Percentiles rank a stretch among this genome's conserved stretches.
Conservation (phyloP, 2,329 filamentous ascomycete species). For the Paraconiothyrium sp. region DNA sequence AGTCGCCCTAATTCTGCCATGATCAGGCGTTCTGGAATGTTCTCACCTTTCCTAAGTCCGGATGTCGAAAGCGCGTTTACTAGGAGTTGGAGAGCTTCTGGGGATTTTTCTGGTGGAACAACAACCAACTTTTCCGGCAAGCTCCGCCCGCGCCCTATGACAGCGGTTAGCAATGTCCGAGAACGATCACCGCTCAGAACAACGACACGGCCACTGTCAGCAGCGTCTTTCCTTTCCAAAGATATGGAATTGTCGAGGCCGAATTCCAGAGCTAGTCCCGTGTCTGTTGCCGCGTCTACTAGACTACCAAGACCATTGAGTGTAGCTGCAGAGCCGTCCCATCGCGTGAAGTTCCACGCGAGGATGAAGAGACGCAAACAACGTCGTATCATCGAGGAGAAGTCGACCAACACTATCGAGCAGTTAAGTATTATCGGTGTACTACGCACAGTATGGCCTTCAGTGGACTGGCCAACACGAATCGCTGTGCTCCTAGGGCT, state of each 20-base stretch:
- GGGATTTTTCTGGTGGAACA: neutral
- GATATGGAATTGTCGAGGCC: neutral
- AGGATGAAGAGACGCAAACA: slow-evolving; percentile 15
- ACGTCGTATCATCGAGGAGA: neutral
- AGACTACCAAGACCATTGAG: neutral
- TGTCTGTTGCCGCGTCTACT: slow-evolving; percentile 2
- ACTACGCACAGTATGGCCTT: slow-evolving; percentile 75
- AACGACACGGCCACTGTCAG: slow-evolving; percentile 3
- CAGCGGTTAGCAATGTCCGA: neutral
- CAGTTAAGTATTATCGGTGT: slow-evolving; percentile 61
- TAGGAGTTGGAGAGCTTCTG: neutral
- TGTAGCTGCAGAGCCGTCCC: slow-evolving; percentile 12
- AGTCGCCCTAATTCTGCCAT: slow-evolving; percentile 31
- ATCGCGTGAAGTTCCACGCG: slow-evolving; percentile 11
- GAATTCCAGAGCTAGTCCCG: neutral
- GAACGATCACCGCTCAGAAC: neutral
- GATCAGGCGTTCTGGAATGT: slow-evolving; percentile 24
- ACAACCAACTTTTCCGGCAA: slow-evolving; percentile 2
- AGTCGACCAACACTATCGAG: slow-evolving; percentile 3
- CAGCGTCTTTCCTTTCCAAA: neutral
- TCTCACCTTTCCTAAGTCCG: slow-evolving; percentile 25
- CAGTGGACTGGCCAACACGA: slow-evolving; percentile 62
- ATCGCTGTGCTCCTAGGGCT: slow-evolving; percentile 68
- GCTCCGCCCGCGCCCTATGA: slow-evolving; percentile 5
- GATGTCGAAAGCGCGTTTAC: neutral